Evolutionary conservation across 2,329 filamentous ascomycete genomes (phyloP).

Genomic region (Biscogniauxia mediterranea): DNA sequence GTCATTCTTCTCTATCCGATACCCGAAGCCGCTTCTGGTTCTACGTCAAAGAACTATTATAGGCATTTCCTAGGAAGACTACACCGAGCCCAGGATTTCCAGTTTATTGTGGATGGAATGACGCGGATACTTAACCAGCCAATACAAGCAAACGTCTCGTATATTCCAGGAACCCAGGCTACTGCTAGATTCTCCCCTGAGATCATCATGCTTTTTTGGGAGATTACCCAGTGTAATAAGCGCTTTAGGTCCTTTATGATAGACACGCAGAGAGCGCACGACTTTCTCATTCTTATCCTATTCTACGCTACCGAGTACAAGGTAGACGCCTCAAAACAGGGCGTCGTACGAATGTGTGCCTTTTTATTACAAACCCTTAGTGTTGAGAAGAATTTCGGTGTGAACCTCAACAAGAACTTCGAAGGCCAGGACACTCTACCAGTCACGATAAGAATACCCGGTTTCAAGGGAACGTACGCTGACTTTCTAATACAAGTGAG

Average conservation of each 20-base stretch:
- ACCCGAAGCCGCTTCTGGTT: slow-evolving; percentile 66
- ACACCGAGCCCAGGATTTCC: slow-evolving; percentile 93
- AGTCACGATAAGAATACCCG: slow-evolving; percentile 72
- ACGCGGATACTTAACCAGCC: slow-evolving; percentile 89
- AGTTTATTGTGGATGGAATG: slow-evolving; percentile 95
- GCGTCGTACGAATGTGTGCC: slow-evolving; percentile 94
- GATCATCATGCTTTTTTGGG: slow-evolving; percentile 97
- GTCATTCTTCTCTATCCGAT: slow-evolving; percentile 83
- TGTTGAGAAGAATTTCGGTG: slow-evolving; percentile 86
- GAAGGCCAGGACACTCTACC: slow-evolving; percentile 87
- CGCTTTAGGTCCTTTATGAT: slow-evolving; percentile 95
- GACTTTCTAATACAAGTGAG: slow-evolving; percentile 89
- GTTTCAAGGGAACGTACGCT: slow-evolving; percentile 86
- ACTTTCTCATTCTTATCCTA: slow-evolving; percentile 85
- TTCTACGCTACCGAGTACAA: slow-evolving; percentile 94
- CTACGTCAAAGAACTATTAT: slow-evolving; percentile 83
- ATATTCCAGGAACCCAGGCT: slow-evolving; percentile 80
- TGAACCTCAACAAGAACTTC: slow-evolving; percentile 85
- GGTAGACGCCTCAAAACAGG: slow-evolving; percentile 81
- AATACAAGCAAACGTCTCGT: slow-evolving; percentile 82
- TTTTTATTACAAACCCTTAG: slow-evolving; percentile 94
- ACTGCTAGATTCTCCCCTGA: slow-evolving; percentile 86
- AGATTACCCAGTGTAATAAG: slow-evolving; percentile 95
- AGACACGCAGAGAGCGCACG: slow-evolving; percentile 88
- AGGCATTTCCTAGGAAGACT: slow-evolving; percentile 87